Base-by-base conservation (phyloP, 1,284 basidiomycete genomes). In the Leccinum pachyderme region DNA sequence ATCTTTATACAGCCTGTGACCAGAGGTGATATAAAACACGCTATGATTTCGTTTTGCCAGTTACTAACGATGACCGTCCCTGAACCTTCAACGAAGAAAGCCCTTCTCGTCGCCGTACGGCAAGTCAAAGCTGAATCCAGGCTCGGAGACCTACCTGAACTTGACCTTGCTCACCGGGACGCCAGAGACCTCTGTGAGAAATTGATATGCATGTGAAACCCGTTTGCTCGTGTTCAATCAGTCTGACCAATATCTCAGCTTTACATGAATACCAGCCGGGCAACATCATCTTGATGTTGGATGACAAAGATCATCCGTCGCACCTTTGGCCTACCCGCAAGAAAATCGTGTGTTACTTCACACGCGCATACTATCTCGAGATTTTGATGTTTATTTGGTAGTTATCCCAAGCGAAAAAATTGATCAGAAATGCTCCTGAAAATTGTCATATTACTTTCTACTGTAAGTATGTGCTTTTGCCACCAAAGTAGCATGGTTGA, bases 361-460 rank as follows among this genome's bases (percentile, higher is more conserved):
- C 32, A 28, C 54, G 22, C 35, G 11, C 6, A 9, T 15, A 1
- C 6, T 8, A n/a, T 31, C 2, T 25, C 13, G 8, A 6, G 24
- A 15, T 28, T 45, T 7, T 15, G n/a, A 18, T 39, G 15, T 47
- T 44, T n/a, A 1, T 31, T 13, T 7, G 29, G 29, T 35, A 66
- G 65, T 27, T 66, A 7, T 39, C 5, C 2, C 64, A 75, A 54
- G 65, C 77, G 11, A 37, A 59, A 1, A 47, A 22, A 8, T 57
- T 77, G 5, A 68, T 70, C 1, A 46, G 55, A 0, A 63, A 61
- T 11, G 62, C 69, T 2, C 49, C 60, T 7, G 57, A 70, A 2
- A 64, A 69, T 1, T 72, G 74, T 43, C 66, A 60, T n/a, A 71
- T 76, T 37, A 65, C 73, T 31, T 74, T 78, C 53, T 73, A 72